Percentiles rank a stretch among this genome's conserved stretches.
Conservation (phyloP, 768 basidiomycete genomes). For the Neoboletus subvelutipes region DNA sequence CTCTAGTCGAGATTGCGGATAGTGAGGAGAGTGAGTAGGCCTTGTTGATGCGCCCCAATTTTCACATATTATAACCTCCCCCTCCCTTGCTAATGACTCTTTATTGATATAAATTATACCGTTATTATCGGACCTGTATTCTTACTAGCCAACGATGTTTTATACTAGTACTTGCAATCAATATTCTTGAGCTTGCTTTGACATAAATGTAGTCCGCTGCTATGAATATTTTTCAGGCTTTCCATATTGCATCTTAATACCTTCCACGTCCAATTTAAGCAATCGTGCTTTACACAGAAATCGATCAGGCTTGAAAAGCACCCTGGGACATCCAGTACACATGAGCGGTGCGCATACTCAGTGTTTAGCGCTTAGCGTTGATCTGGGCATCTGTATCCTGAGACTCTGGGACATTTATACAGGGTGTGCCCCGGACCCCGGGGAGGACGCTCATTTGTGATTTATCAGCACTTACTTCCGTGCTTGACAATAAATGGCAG, state of each 20-base stretch:
- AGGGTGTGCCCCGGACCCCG: not conserved
- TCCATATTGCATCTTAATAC: not conserved
- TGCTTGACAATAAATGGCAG: no score
- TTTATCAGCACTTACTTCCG: no score
- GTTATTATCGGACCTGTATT: not conserved
- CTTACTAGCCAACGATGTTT: not conserved
- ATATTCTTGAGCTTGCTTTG: not conserved
- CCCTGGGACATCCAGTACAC: not conserved
- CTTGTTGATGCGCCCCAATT: not conserved
- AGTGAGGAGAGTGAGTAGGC: not conserved
- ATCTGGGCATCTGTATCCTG: not conserved
- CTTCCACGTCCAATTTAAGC: not conserved
- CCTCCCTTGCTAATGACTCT: not conserved
- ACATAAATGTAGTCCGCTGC: not conserved
- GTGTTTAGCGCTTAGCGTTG: not conserved
- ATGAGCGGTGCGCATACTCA: not conserved
- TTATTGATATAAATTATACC: not conserved
- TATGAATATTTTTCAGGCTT: not conserved
- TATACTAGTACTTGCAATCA: not conserved
- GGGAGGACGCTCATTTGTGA: no score
- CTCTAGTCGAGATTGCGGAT: constrained; percentile 4
- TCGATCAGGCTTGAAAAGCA: not conserved
- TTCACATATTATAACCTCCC: not conserved
- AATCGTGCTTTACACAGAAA: not conserved
- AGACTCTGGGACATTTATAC: not conserved